Evolutionary conservation across 345 rosid species (phyloP).

Genomic region (Euphorbia peplus): DNA sequence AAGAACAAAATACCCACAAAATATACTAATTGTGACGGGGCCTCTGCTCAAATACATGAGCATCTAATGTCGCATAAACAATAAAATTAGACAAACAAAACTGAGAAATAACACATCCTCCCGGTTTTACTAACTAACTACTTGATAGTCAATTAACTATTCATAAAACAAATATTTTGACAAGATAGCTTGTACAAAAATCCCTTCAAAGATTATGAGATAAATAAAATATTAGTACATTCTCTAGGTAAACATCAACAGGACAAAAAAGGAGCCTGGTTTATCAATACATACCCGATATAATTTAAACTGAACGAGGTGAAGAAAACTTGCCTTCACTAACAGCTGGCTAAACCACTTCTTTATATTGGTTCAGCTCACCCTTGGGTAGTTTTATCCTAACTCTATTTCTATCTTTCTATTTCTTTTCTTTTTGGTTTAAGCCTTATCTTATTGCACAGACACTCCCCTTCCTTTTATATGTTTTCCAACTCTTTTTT

Average conservation of each 20-base stretch:
- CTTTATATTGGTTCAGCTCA: constrained; percentile 16
- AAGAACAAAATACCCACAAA: too few species aligned
- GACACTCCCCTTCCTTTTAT: constrained; percentile 15
- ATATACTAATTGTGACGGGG: too few species aligned
- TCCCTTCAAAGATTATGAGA: constrained; percentile 13
- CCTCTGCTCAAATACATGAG: too few species aligned
- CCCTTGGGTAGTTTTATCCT: constrained; percentile 20
- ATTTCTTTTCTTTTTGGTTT: constrained; percentile 14
- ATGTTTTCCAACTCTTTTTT: not conserved
- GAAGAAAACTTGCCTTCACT: constrained; percentile 14
- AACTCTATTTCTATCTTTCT: constrained; percentile 3
- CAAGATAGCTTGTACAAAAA: constrained; percentile 33
- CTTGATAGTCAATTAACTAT: too few species aligned
- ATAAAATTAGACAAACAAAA: too few species aligned
- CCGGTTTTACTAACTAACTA: too few species aligned
- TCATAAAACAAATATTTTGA: too few species aligned
- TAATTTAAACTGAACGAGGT: constrained; percentile 4
- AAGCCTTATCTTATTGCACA: constrained; percentile 19
- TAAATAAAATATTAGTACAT: constrained; percentile 22
- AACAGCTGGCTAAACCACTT: constrained; percentile 11
- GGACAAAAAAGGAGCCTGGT: constrained; percentile 42
- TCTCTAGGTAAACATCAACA: constrained; percentile 30
- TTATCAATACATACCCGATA: constrained; percentile 15
- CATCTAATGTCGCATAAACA: too few species aligned
- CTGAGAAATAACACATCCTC: too few species aligned